Evolutionary conservation across 331 rosid species (phyloP), one percentile per base, ranked within the genome.

Genomic region (Malus hybrid): DNA sequence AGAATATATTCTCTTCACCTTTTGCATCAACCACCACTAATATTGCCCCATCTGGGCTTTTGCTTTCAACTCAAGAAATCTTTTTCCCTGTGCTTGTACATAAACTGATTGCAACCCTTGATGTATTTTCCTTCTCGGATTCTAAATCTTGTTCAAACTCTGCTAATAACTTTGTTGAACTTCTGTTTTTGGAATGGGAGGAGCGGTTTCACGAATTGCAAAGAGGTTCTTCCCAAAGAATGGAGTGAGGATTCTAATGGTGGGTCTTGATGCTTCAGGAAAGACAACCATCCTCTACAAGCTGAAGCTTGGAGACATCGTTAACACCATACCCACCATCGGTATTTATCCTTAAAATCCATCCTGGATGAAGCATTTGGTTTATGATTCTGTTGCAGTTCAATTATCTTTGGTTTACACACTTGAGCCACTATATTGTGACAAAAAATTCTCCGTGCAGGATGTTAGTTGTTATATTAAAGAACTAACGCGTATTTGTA

Each of bases 251-350:
- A 84, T 86, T 54, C 73, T 83, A 62, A 86, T 88, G 87, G 77
- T 88, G 52, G 89, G 86, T 84, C 90, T 88, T 77, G 87, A 86
- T 81, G 89, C 87, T 28, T 84, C 90, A 1, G 86, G 88, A 22
- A 81, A 85, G 81, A 85, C 88, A 19, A 79, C 89, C 75, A 85
- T 81, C 64, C 74, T 85, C 8, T 86, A 77, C 84, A 86, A 83
- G 86, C 83, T 89, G 0, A 85, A 85, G 67, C 74, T 89, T 62
- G 89, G 93, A 31, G 84, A 85, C 44, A 44, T 77, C 1, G 80
- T 85, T 11, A 67, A 75, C 55, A 75, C 90, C 44, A 52, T 84
- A 24, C 93, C 93, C 29, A 86, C 93, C 27, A 82, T 84, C 31
- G 93, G 93, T 84, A 72, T 55, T 24, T 42, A 11, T 16, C 57